Evolutionary conservation across 2,329 filamentous ascomycete species (phyloP), one percentile per base, ranked within the genome.

Genomic region (Exophiala dermatitidis): DNA sequence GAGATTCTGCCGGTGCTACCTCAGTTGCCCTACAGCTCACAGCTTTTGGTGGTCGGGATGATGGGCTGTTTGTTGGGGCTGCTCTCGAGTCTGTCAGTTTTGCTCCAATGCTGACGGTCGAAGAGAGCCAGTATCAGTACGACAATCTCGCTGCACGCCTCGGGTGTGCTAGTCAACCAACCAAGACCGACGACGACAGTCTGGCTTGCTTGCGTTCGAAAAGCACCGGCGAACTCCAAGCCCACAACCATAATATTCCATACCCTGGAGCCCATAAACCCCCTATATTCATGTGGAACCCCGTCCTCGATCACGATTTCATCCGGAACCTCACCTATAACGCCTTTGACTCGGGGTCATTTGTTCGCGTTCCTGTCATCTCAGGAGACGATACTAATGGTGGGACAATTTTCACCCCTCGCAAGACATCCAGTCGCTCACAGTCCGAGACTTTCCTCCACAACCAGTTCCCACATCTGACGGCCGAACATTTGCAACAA

Each of bases 11-110:
- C 1, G 86, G 86, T 2, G 85, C 76, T 4, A 69, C 71, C 19
- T 82, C 82, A 3, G 75, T 88, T n/a, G 77, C 74, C 30, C 72
- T 86, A 34, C 82, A 87, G 28, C 73, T 88, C 40, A 79, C 74
- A 0, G 75, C 78, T 0, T 74, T 78, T 53, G 73, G 71, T 8
- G 76, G 76, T 2, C 67, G 68, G 41, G 65, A 77, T 52, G 71
- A 75, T 32, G 62, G 68, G 1, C 68, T 81, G 1, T 81, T 81
- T 64, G 71, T 75, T 38, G 78, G 71, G n/a, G 73, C 74, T 1
- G 76, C 74, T 0, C 73, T 75, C 32, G 77, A 81, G 53, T 80
- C 77, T 0, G 75, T 79, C 49, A 77, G 74, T 12, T 78, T 79
- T 59, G 72, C 70, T 2, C 68, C 70, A 1, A 68, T 79, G 54